phyloP scores from a whole-genome alignment of 2,329 filamentous ascomycete species.

The Corniculantispora saksenae region DNA sequence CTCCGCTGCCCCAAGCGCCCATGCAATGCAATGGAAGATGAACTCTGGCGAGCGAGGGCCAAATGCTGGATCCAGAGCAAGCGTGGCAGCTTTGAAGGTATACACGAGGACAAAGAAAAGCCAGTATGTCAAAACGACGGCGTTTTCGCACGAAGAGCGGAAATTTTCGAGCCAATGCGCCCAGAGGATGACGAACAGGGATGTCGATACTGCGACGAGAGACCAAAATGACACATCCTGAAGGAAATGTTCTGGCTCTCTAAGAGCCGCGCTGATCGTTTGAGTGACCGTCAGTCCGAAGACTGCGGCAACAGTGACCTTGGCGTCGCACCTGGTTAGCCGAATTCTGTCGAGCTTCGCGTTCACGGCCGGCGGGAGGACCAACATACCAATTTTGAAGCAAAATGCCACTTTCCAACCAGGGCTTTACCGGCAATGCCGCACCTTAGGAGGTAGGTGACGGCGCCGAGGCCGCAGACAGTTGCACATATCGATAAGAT shows the following conservation, averaged over 20 bases:
- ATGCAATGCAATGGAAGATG: constrained; percentile 64
- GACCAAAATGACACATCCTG: constrained; percentile 80
- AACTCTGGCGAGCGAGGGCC: constrained; percentile 67
- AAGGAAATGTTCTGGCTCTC: constrained; percentile 64
- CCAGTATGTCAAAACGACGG: constrained; percentile 85
- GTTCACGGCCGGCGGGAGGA: constrained; percentile 11
- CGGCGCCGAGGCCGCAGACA: constrained; percentile 68
- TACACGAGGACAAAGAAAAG: constrained; percentile 73
- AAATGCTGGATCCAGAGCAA: constrained; percentile 70
- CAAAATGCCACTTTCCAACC: constrained; percentile 88
- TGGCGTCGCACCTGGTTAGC: constrained; percentile 12
- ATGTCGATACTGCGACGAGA: constrained; percentile 64
- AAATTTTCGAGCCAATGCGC: constrained; percentile 81
- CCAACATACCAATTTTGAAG: constrained; percentile 68
- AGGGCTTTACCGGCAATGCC: constrained; percentile 58
- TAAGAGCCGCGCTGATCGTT: constrained; percentile 49
- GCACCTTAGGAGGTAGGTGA: constrained; percentile 74
- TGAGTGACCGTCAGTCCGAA: constrained; percentile 70
- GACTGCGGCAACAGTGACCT: constrained; percentile 62
- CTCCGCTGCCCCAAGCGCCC: constrained; percentile 65
- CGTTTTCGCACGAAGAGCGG: constrained; percentile 75
- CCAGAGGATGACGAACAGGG: constrained; percentile 67
- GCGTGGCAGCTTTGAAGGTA: constrained; percentile 74
- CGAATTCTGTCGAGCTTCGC: constrained; percentile 17
- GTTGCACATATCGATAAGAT: constrained; percentile 74